These are phyloP conservation scores for Carpinus fangiana DNA, from an alignment of 306 rosid genomes.

Conservation along the genomic window DNA sequence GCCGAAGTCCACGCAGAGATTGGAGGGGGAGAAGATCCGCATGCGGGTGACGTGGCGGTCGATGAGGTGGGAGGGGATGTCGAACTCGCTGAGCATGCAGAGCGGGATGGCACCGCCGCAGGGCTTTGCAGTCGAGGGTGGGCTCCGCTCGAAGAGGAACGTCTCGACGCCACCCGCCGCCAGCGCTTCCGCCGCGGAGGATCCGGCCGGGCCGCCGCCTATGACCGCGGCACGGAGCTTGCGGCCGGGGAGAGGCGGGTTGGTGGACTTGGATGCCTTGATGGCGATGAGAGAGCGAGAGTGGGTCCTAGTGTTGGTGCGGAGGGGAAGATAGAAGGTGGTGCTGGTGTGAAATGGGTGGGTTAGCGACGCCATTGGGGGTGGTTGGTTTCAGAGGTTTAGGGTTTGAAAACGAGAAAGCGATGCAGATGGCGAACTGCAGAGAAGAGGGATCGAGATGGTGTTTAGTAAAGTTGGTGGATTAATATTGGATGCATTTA, in stretches of 20 bases:
- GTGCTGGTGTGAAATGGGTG: constrained; percentile 14
- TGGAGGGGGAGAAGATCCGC: constrained; percentile 87
- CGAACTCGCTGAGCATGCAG: constrained; percentile 87
- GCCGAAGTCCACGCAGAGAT: constrained; percentile 84
- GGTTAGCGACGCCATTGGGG: constrained; percentile 40
- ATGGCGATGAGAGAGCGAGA: constrained; percentile 19
- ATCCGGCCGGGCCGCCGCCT: constrained; percentile 91
- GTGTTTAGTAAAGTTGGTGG: too few relatives aligned
- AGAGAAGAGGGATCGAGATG: not conserved
- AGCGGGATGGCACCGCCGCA: constrained; percentile 98
- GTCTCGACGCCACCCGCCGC: constrained; percentile 81
- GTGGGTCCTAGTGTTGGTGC: not conserved
- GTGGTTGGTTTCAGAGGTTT: constrained; percentile 8
- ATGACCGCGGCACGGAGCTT: constrained; percentile 88
- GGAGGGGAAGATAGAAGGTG: constrained; percentile 24
- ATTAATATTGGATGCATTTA: not conserved
- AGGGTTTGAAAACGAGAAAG: constrained; percentile 17
- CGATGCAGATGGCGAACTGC: not conserved
- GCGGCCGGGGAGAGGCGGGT: constrained; percentile 54
- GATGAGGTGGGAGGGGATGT: constrained; percentile 70
- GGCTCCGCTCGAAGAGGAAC: constrained; percentile 71
- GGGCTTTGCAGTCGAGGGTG: constrained; percentile 71
- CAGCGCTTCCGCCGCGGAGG: constrained; percentile 86
- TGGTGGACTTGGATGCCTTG: constrained; percentile 41
- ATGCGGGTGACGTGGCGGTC: constrained; percentile 76